Evolutionary conservation across 176 grass and related monocot species (phyloP).

Genomic region (Rhynchospora tenuis): DNA sequence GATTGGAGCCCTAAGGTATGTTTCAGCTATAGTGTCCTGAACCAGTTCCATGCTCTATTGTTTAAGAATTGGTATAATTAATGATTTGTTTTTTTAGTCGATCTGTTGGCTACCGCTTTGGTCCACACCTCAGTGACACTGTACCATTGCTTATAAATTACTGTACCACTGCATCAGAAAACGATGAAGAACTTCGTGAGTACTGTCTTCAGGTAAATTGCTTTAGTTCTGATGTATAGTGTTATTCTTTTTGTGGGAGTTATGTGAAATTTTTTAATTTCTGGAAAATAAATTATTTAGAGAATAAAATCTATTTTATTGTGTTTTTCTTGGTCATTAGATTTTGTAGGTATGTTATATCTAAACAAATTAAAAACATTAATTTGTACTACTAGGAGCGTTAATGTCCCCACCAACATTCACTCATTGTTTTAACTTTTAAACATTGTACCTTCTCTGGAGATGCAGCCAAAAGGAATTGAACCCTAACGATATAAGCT

Average conservation of each 20-base stretch:
- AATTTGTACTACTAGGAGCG: conserved; percentile 9
- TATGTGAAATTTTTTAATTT: neutral
- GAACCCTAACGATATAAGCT: neutral
- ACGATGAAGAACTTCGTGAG: conserved; percentile 95
- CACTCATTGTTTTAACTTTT: neutral
- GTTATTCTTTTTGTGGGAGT: neutral
- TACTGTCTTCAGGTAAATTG: conserved; percentile 85
- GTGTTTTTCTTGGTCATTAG: neutral
- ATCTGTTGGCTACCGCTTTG: conserved; percentile 98
- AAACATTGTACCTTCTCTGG: neutral
- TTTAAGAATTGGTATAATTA: conserved; percentile 4
- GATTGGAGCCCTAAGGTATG: conserved; percentile 96
- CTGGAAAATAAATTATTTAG: neutral
- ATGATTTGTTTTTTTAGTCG: conserved; percentile 45
- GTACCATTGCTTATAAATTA: conserved; percentile 89
- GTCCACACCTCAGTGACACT: conserved; percentile 78
- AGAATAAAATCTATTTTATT: neutral
- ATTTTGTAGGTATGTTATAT: conserved; percentile 1
- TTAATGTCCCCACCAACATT: neutral
- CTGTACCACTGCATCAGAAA: conserved; percentile 87
- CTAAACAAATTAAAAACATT: too few relatives aligned
- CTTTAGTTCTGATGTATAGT: neutral
- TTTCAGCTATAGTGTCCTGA: conserved; percentile 1
- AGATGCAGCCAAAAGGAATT: neutral
- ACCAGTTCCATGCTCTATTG: neutral